Conservation (phyloP, 352 stramenopile species). For the Thalassiosira exigua region DNA sequence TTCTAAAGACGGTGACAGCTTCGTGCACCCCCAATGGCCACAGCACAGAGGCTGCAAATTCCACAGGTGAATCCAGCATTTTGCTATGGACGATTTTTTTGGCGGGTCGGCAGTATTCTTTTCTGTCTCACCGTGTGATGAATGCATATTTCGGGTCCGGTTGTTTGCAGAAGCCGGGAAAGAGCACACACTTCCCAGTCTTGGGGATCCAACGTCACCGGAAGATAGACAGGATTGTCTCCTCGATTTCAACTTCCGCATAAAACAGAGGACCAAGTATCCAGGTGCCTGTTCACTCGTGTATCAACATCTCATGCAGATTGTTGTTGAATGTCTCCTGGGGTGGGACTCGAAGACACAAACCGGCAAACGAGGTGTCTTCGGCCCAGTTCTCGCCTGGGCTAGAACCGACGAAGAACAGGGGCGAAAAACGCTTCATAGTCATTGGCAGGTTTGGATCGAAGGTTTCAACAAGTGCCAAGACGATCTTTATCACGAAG, state of each 20-base stretch:
- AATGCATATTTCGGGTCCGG: neutral
- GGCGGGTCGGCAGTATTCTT: neutral
- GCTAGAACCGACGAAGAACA: conserved; percentile 28
- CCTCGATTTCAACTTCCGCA: conserved; percentile 29
- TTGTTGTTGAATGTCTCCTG: conserved; percentile 23
- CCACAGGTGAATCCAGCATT: neutral
- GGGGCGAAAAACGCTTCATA: conserved; percentile 31
- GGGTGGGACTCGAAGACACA: conserved; percentile 27
- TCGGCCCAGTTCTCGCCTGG: conserved; percentile 13
- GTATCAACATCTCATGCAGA: conserved; percentile 35
- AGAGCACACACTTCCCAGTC: conserved; percentile 10
- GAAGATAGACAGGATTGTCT: conserved; percentile 40
- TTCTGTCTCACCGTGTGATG: neutral
- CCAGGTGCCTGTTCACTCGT: conserved; percentile 39
- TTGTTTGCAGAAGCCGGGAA: neutral
- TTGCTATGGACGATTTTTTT: neutral
- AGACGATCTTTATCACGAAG: conserved; percentile 16
- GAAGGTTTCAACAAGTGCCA: conserved; percentile 20
- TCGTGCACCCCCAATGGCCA: neutral
- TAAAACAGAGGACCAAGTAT: conserved; percentile 21
- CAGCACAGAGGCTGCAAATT: neutral
- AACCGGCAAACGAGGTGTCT: conserved; percentile 25
- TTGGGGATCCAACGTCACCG: too few relatives aligned
- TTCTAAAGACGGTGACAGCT: neutral
- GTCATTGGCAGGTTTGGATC: conserved; percentile 36